phyloP scores from a whole-genome alignment of 176 grass and related monocot genomes.

The Bonia amplexicaulis region DNA sequence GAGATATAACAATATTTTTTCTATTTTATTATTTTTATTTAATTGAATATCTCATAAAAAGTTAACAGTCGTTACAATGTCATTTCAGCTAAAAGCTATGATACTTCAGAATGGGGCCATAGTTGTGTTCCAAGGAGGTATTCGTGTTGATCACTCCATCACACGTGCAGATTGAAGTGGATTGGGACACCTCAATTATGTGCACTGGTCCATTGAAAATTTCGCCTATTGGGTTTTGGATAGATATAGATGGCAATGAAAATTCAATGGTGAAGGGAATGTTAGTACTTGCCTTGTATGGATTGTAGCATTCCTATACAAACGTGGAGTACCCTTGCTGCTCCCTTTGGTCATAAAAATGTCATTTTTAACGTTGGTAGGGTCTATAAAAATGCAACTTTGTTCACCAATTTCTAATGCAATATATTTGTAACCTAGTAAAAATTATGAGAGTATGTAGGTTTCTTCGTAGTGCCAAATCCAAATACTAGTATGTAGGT shows the following conservation, averaged over 20 bases:
- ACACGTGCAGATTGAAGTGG: background rate
- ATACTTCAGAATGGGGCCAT: too few species aligned
- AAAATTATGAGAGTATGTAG: background rate
- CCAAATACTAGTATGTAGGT: background rate
- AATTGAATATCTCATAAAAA: too few species aligned
- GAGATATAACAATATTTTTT: too few species aligned
- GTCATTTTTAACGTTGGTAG: background rate
- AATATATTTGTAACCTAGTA: background rate
- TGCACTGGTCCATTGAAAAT: background rate
- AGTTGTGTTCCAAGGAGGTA: conserved; percentile 1
- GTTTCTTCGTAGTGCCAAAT: background rate
- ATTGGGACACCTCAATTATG: conserved; percentile 10
- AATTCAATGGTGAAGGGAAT: background rate
- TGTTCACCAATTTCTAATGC: background rate
- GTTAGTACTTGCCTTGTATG: too few species aligned
- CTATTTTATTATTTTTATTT: too few species aligned
- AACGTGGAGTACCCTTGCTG: background rate
- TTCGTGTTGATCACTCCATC: conserved; percentile 29
- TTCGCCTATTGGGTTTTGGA: conserved; percentile 3
- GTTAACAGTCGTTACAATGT: too few species aligned
- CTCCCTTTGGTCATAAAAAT: background rate
- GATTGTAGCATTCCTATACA: background rate
- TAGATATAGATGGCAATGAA: background rate
- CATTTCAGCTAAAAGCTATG: too few species aligned
- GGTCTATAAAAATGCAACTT: background rate